A percentile compares a stretch with the other conserved stretches of the same genome.
Evolutionary conservation across 2,329 filamentous ascomycete species (phyloP).

Genomic region (Harringtonia lauricola): DNA sequence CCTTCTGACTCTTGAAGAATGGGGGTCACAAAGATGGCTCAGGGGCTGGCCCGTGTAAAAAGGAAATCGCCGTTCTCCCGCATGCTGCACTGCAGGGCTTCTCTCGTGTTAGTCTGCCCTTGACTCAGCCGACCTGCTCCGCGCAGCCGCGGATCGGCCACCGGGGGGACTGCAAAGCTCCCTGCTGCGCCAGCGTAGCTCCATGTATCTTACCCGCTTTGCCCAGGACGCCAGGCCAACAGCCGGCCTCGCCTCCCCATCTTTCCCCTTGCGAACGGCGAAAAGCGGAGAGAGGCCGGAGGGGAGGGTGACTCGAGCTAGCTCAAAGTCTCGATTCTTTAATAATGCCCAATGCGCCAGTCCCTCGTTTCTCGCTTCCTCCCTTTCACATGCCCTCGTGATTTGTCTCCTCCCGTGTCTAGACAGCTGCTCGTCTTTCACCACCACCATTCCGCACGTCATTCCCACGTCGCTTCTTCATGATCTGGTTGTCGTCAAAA

Average conservation of each 20-base stretch:
- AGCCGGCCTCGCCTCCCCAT: neutral
- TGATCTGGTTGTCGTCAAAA: constrained; percentile 12
- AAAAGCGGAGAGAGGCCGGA: constrained; percentile 5
- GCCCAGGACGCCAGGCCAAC: neutral
- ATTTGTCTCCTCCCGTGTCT: no score
- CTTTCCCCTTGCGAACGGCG: constrained; percentile 1
- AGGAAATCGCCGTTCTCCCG: neutral
- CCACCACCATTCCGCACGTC: neutral
- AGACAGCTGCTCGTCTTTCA: no score
- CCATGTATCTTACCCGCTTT: no score
- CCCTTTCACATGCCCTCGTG: neutral
- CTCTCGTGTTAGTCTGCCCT: neutral
- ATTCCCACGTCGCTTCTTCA: constrained; percentile 4
- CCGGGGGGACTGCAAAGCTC: constrained; percentile 2
- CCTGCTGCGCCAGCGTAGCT: neutral
- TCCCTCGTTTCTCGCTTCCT: neutral
- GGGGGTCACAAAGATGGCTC: no score
- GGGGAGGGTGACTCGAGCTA: no score
- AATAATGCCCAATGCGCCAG: neutral
- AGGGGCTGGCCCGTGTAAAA: neutral
- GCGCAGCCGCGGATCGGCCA: constrained; percentile 11
- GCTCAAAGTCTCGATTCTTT: neutral
- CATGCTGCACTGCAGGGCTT: neutral
- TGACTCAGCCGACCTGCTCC: constrained; percentile 10
- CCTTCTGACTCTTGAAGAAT: no score